Percentiles rank a stretch among this genome's conserved stretches.
These are phyloP conservation scores for Viridothelium virens DNA, from an alignment of 495 filamentous ascomycete genomes.

Conservation along the genomic window DNA sequence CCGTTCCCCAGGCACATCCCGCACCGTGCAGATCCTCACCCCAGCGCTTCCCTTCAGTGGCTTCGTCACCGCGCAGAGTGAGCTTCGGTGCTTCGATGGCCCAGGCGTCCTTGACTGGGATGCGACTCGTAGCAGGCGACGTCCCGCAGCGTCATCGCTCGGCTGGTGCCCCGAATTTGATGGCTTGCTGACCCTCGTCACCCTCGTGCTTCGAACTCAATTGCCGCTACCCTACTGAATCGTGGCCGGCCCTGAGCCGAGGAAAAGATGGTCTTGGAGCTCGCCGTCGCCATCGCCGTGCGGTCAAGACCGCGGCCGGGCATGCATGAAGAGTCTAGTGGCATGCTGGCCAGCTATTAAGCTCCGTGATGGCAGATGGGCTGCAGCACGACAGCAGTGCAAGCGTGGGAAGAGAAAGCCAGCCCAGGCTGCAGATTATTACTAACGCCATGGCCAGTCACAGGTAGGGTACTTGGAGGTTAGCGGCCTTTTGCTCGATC, in stretches of 20 bases:
- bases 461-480: not conserved
- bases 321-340: not conserved
- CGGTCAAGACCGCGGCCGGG: not conserved
- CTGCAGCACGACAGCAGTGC: conserved; percentile 2
- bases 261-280: not conserved
- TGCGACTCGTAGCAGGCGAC: not conserved
- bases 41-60: not conserved
- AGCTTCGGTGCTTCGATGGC: not conserved
- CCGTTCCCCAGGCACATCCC: not conserved
- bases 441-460: not conserved
- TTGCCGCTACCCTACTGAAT: not conserved
- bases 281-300: not conserved
- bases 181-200: not conserved
- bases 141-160: conserved; percentile 2
- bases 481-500: not conserved
- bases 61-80: conserved; percentile 4
- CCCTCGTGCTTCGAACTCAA: not conserved
- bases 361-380: conserved; percentile 4
- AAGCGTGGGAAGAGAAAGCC: not conserved
- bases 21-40: conserved; percentile 5
- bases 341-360: not conserved
- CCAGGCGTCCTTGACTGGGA: not conserved
- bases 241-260: conserved; percentile 4
- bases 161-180: conserved; percentile 2
- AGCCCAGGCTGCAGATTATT: not conserved